phyloP scores from a whole-genome alignment of 2,329 filamentous ascomycete genomes.

The Ambrosiella xylebori region DNA sequence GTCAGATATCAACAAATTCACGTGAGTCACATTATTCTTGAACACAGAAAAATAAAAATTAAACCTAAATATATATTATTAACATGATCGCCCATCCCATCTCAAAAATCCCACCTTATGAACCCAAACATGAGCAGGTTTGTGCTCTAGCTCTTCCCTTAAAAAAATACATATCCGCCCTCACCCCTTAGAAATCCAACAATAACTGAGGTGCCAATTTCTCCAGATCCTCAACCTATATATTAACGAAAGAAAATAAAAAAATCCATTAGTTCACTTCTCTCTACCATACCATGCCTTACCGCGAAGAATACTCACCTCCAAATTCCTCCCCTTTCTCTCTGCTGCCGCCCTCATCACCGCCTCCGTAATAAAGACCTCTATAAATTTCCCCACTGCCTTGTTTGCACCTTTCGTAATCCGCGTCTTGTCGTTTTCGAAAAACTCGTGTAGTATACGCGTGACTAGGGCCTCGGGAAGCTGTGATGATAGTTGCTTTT shows the following conservation, averaged over 20 bases:
- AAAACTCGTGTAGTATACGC: constrained; percentile 62
- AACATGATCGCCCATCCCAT: neutral
- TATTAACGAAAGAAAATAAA: neutral
- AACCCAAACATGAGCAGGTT: neutral
- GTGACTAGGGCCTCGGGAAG: constrained; percentile 63
- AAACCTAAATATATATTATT: neutral
- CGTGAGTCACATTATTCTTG: neutral
- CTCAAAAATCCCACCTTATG: neutral
- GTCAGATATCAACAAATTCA: neutral
- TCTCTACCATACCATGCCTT: neutral
- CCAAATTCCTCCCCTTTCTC: constrained; percentile 52
- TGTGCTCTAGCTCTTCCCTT: neutral
- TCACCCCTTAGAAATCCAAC: constrained; percentile 51
- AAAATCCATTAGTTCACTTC: neutral
- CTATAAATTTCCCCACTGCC: constrained; percentile 68
- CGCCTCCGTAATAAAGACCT: constrained; percentile 79
- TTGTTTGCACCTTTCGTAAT: constrained; percentile 63
- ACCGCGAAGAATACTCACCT: constrained; percentile 35
- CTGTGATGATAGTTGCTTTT: constrained; percentile 14
- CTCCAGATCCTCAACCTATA: constrained; percentile 63
- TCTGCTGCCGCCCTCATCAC: constrained; percentile 63
- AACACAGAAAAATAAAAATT: neutral
- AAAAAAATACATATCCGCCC: neutral
- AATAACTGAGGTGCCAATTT: constrained; percentile 71
- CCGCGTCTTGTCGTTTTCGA: constrained; percentile 51